Base-by-base conservation (phyloP, 2,329 filamentous ascomycete species). In the Claviceps sp. region DNA sequence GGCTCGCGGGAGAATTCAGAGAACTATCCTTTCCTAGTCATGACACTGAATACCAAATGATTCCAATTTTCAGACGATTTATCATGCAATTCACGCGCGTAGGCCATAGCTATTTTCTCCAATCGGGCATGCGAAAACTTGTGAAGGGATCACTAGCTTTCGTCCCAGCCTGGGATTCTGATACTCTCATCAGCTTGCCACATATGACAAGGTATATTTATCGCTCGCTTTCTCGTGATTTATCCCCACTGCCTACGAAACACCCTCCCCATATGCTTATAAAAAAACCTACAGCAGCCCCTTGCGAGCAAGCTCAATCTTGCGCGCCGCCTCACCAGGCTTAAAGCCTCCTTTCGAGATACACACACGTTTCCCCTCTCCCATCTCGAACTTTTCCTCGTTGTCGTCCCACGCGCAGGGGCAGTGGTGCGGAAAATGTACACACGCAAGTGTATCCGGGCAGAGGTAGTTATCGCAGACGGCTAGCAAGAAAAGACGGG, bases 381-480 rank as follows among this genome's bases (percentile, higher is more conserved):
- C 79, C 34, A 83, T 61, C 67, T 86, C 87, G 56, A 88, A 79
- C 64, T 93, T 93, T 58, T 91, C 86, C 63, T 91, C 83, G 55
- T 85, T 73, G 8, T 74, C 69, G 1, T 85, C 82, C 72, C 85
- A 95, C 2, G 88, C 77, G 70, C 93, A 98, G 29, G 93, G 93
- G 68, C 93, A 98, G 70, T 98, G 93, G 66, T 97, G 91, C 1
- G 93, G 90, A 71, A 95, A 93, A 66, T 94, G 85, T 6, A 98
- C 93, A 72, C 93, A 98, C 38, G 90, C 86, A 54, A 98, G 79
- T 0, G 93, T 97, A 57, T 88, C 88, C 2, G 93, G 90, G 65
- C 93, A 98, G 51, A 98, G 82, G 66, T 96, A 98, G 60, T 91
- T 90, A 61, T 87, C 81, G 75, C 93, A 98, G 61, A 82, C 77